Evolutionary conservation across 2,329 filamentous ascomycete species (phyloP).

Genomic region (Lasiodiplodia gonubiensis): DNA sequence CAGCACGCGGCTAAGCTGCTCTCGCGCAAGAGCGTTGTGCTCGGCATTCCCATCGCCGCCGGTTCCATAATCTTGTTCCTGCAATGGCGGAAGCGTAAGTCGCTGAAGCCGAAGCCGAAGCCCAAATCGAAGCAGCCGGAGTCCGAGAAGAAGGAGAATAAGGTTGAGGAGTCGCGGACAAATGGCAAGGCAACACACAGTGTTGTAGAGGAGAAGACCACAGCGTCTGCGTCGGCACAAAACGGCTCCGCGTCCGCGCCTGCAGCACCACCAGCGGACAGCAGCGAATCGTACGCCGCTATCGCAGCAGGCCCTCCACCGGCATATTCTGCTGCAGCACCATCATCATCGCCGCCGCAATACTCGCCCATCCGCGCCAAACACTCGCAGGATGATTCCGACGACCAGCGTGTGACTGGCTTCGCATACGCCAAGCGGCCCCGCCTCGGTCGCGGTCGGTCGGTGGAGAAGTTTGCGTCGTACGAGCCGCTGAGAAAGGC

Average conservation of each 20-base stretch:
- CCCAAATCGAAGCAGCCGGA: slow-evolving; percentile 1
- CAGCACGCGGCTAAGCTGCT: slow-evolving; percentile 27
- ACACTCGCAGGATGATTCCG: slow-evolving; percentile 3
- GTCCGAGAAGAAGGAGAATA: neutral
- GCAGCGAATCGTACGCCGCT: neutral
- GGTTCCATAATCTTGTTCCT: slow-evolving; percentile 27
- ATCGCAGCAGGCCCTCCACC: neutral
- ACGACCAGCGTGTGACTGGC: neutral
- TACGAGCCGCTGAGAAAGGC: slow-evolving; percentile 12
- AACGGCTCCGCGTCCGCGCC: slow-evolving; percentile 16
- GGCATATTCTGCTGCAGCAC: neutral
- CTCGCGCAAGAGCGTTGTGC: slow-evolving; percentile 25
- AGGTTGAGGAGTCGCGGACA: neutral
- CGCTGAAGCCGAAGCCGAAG: slow-evolving; percentile 24
- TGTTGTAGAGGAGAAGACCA: neutral
- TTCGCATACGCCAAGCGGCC: slow-evolving; percentile 20
- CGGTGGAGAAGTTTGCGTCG: slow-evolving; percentile 18
- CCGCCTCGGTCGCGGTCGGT: slow-evolving; percentile 20
- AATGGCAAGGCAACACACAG: slow-evolving; percentile 6
- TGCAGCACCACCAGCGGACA: slow-evolving; percentile 12
- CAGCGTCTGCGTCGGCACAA: slow-evolving; percentile 16
- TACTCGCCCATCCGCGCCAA: slow-evolving; percentile 1
- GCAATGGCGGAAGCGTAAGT: slow-evolving; percentile 28
- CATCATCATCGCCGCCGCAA: neutral
- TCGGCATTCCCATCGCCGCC: slow-evolving; percentile 23